phyloP scores from a whole-genome alignment of 441 rosid species.

The Cnidoscolus chayamansa region DNA sequence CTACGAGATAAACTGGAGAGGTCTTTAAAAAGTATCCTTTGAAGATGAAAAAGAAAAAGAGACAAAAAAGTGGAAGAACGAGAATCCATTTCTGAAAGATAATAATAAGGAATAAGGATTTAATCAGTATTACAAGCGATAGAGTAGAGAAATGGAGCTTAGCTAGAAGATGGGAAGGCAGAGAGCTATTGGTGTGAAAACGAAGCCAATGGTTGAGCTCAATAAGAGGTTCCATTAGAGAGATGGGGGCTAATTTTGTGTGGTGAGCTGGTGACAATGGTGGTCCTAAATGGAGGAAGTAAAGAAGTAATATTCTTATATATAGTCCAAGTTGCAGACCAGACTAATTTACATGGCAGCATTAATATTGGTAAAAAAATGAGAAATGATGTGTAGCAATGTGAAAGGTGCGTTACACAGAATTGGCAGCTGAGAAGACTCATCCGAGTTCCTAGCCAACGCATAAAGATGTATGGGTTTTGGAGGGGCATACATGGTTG shows the following conservation, averaged over 20 bases:
- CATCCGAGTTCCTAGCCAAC: too few species aligned
- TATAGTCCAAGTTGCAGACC: neutral
- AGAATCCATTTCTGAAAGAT: slow-evolving; percentile 25
- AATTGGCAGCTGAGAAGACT: neutral
- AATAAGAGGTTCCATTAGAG: slow-evolving; percentile 12
- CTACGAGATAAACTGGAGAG: slow-evolving; percentile 38
- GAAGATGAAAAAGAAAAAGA: slow-evolving; percentile 13
- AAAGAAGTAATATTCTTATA: neutral
- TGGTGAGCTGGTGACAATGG: neutral
- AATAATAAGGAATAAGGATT: slow-evolving; percentile 8
- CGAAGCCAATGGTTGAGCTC: slow-evolving; percentile 6
- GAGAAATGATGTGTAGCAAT: neutral
- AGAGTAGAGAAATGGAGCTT: slow-evolving; percentile 15
- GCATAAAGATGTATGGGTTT: neutral
- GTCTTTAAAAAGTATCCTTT: slow-evolving; percentile 19
- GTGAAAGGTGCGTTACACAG: neutral
- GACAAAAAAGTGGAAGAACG: slow-evolving; percentile 15
- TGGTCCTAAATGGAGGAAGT: neutral
- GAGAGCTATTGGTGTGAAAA: neutral
- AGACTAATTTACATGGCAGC: neutral
- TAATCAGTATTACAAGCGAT: slow-evolving; percentile 11
- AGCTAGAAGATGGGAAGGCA: slow-evolving; percentile 13
- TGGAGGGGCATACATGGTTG: neutral
- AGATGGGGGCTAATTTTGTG: neutral
- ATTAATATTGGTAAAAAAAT: neutral